phyloP scores from a whole-genome alignment of 768 basidiomycete genomes.

The Macrolepiota fuliginosa region DNA sequence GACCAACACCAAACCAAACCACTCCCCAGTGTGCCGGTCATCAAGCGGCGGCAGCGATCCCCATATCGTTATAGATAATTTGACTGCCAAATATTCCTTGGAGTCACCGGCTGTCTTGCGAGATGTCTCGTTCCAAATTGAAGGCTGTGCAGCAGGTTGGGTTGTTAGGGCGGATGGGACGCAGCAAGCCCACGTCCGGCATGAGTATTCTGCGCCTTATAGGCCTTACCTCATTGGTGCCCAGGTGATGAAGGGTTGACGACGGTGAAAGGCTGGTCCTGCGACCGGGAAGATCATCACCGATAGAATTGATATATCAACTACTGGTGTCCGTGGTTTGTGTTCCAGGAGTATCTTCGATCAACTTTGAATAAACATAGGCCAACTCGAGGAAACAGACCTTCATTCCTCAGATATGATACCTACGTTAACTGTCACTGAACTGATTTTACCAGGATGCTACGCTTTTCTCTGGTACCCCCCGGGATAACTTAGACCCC shows the following conservation, averaged over 20 bases:
- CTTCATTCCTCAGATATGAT: conserved; percentile 64
- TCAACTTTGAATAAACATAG: background rate
- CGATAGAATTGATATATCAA: conserved; percentile 88
- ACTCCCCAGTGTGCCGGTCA: conserved; percentile 93
- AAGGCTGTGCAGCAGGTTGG: conserved; percentile 74
- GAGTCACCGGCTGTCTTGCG: conserved; percentile 83
- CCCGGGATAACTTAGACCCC: conserved; percentile 77
- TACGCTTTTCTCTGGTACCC: no score
- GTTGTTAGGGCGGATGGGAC: conserved; percentile 74
- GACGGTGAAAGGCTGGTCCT: conserved; percentile 62
- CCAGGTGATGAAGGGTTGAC: background rate
- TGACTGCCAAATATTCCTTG: conserved; percentile 80
- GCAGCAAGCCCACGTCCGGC: conserved; percentile 80
- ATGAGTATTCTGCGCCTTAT: conserved; percentile 86
- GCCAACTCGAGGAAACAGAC: conserved; percentile 40
- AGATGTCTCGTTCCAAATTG: conserved; percentile 69
- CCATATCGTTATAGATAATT: conserved; percentile 68
- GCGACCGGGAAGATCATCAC: conserved; percentile 71
- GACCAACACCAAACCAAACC: conserved; percentile 63
- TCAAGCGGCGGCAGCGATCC: conserved; percentile 26
- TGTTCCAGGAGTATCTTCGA: conserved; percentile 49
- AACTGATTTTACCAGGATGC: conserved; percentile 30
- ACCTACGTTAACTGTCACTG: background rate
- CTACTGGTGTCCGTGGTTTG: conserved; percentile 81
- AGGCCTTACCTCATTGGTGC: conserved; percentile 22